phyloP scores from a whole-genome alignment of 805 yeast species.

The Middelhovenomyces tepae region DNA sequence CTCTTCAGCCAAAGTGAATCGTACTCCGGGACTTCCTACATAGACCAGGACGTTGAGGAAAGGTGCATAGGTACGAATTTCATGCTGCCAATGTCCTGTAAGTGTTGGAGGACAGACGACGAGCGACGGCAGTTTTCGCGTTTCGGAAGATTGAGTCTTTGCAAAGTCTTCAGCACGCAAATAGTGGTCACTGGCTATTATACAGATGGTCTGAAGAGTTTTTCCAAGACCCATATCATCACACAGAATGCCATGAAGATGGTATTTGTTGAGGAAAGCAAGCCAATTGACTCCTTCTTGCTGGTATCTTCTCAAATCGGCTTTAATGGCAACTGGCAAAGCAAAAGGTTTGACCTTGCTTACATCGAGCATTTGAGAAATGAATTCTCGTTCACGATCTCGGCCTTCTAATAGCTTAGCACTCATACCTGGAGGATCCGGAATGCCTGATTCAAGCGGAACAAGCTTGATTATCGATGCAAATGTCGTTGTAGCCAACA shows the following conservation, averaged over 20 bases:
- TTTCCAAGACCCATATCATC: constrained; percentile 99
- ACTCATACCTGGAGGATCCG: constrained; percentile 91
- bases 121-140: constrained; percentile 69
- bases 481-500: constrained; percentile 89
- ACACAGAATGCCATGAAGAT: constrained; percentile 93
- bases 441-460: constrained; percentile 95
- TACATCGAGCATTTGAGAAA: constrained; percentile 97
- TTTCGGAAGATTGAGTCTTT: constrained; percentile 53
- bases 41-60: constrained; percentile 73
- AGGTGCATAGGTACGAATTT: constrained; percentile 82
- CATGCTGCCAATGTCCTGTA: constrained; percentile 99
- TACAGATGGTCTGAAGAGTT: constrained; percentile 93
- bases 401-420: constrained; percentile 74
- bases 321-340: constrained; percentile 85
- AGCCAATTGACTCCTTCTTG: constrained; percentile 99
- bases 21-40: constrained; percentile 82
- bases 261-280: constrained; percentile 88
- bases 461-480: constrained; percentile 92
- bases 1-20: constrained; percentile 47
- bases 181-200: constrained; percentile 92
- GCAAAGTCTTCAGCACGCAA: constrained; percentile 63
- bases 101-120: constrained; percentile 95
- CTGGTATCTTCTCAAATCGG: constrained; percentile 88
- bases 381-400: constrained; percentile 87
- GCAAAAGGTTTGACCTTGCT: constrained; percentile 79